Evolutionary conservation across 495 filamentous ascomycete species (phyloP).

Genomic region (Penicillium taxi): DNA sequence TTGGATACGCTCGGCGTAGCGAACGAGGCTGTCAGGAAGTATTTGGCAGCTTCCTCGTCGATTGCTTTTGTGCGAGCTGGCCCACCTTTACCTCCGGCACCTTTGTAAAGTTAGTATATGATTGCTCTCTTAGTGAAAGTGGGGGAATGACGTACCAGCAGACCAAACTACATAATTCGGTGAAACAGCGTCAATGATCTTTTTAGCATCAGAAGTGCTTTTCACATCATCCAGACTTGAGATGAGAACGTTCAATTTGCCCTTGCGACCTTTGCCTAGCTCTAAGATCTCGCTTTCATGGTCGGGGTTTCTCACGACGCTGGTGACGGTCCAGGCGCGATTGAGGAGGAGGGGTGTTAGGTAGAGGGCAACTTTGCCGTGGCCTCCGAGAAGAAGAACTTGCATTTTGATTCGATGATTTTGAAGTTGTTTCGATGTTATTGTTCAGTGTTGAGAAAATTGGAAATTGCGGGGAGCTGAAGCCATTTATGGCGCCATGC

Average conservation of each 20-base stretch:
- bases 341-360: constrained; percentile 69
- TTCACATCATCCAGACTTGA: constrained; percentile 64
- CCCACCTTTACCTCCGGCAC: constrained; percentile 71
- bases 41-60: constrained; percentile 59
- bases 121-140: neutral
- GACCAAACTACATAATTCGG: constrained; percentile 73
- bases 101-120: constrained; percentile 22
- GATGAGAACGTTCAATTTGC: constrained; percentile 52
- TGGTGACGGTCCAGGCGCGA: constrained; percentile 66
- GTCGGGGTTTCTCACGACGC: constrained; percentile 62
- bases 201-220: constrained; percentile 51
- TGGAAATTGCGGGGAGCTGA: too few species aligned
- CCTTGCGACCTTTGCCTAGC: constrained; percentile 46
- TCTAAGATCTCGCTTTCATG: constrained; percentile 57
- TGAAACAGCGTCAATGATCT: constrained; percentile 50
- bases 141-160: constrained; percentile 47
- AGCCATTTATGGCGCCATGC: too few species aligned
- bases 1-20: constrained; percentile 52
- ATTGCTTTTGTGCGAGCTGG: constrained; percentile 52
- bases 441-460: too few species aligned
- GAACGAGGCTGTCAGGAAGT: constrained; percentile 61
- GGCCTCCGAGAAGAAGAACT: constrained; percentile 71
- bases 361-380: constrained; percentile 70
- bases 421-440: too few species aligned
- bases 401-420: constrained; percentile 32